phyloP scores from a whole-genome alignment of 2,329 filamentous ascomycete genomes.

The Aspergillus thermomutatus region DNA sequence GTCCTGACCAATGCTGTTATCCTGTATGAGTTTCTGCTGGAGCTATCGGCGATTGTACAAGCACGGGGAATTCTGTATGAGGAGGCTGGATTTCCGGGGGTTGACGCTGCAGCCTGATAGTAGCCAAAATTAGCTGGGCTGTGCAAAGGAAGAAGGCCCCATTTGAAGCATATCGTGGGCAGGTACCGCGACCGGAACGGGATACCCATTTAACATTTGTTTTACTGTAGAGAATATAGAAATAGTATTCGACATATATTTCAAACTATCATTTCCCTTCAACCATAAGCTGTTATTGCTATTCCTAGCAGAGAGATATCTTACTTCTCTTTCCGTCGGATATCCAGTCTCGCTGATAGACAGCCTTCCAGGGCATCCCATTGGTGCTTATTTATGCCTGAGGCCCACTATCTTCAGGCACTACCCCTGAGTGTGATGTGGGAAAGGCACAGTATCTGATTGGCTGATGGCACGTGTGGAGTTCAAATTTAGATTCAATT shows the following conservation, averaged over 20 bases:
- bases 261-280: background rate
- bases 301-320: background rate
- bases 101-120: background rate
- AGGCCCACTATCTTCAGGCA: background rate
- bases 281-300: background rate
- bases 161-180: background rate
- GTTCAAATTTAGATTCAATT: background rate
- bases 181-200: background rate
- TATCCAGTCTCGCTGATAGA: background rate
- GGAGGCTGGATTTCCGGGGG: constrained; percentile 60
- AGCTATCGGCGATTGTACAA: constrained; percentile 71
- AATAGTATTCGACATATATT: background rate
- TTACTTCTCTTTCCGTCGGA: background rate
- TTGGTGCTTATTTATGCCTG: background rate
- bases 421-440: background rate
- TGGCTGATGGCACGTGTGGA: background rate
- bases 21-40: constrained; percentile 74
- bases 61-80: constrained; percentile 72
- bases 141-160: background rate
- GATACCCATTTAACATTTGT: background rate
- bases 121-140: background rate
- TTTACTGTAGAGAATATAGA: background rate
- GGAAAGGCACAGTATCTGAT: background rate
- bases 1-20: constrained; percentile 76
- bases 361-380: background rate